phyloP scores from a whole-genome alignment of 2,329 filamentous ascomycete genomes.

The Pestalotiopsis fici region DNA sequence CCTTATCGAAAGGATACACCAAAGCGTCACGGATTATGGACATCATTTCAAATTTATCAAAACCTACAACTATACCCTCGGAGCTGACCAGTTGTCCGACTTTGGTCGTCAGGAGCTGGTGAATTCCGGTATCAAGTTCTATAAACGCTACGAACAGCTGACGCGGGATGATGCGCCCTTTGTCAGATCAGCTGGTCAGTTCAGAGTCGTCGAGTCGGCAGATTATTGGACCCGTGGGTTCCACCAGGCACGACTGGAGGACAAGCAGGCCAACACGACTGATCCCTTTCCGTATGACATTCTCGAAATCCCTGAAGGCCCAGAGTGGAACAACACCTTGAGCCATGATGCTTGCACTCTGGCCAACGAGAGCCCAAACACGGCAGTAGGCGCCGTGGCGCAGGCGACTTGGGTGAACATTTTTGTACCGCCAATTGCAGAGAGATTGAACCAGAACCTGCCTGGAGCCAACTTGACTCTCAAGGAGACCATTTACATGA shows the following conservation, averaged over 20 bases:
- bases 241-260: slow-evolving; percentile 50
- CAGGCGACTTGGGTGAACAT: slow-evolving; percentile 59
- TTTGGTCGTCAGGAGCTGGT: slow-evolving; percentile 72
- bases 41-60: slow-evolving; percentile 69
- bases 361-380: slow-evolving; percentile 64
- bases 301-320: slow-evolving; percentile 69
- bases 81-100: slow-evolving; percentile 66
- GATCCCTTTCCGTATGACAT: slow-evolving; percentile 55
- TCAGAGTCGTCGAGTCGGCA: slow-evolving; percentile 74
- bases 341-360: slow-evolving; percentile 70
- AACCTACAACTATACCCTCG: slow-evolving; percentile 71
- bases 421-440: slow-evolving; percentile 69
- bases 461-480: slow-evolving; percentile 65
- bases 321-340: slow-evolving; percentile 77
- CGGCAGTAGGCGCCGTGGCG: slow-evolving; percentile 47
- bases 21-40: slow-evolving; percentile 55
- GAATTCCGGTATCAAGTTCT: slow-evolving; percentile 77
- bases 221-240: slow-evolving; percentile 77
- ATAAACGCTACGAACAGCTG: slow-evolving; percentile 68
- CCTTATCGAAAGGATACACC: slow-evolving; percentile 68
- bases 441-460: slow-evolving; percentile 69
- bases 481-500: slow-evolving; percentile 68
- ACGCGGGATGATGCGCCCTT: slow-evolving; percentile 63
- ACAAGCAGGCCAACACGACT: slow-evolving; percentile 39
- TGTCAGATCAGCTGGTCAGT: slow-evolving; percentile 68